Conservation (phyloP, 805 yeast genomes). For the Vanderwaltozyma yarrowii region DNA sequence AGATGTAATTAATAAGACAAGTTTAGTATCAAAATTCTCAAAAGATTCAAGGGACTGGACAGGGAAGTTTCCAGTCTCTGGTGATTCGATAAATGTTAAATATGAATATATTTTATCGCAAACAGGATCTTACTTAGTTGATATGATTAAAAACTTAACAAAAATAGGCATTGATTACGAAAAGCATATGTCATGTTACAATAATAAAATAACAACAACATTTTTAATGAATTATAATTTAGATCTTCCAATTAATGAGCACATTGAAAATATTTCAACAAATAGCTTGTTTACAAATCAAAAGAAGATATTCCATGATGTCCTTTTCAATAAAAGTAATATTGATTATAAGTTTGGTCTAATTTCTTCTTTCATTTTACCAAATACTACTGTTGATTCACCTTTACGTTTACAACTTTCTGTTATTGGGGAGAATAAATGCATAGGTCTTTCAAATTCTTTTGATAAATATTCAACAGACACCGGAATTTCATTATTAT, state of each 20-base stretch:
- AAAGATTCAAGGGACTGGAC: constrained; percentile 36
- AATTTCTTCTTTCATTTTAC: constrained; percentile 44
- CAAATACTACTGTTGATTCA: constrained; percentile 33
- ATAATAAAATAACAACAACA: constrained; percentile 33
- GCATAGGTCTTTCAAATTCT: constrained; percentile 10
- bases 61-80: constrained; percentile 37
- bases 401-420: constrained; percentile 58
- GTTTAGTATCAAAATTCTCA: constrained; percentile 30
- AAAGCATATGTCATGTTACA: constrained; percentile 32
- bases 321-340: neutral
- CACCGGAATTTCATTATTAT: constrained; percentile 43
- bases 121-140: constrained; percentile 1
- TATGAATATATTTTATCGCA: constrained; percentile 38
- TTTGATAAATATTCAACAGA: constrained; percentile 30
- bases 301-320: neutral
- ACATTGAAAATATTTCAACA: neutral
- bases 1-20: neutral
- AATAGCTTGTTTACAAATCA: neutral
- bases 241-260: neutral
- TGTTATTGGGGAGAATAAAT: constrained; percentile 44
- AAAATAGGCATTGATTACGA: constrained; percentile 21
- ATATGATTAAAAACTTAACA: constrained; percentile 25
- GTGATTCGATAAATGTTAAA: constrained; percentile 32
- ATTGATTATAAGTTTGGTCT: constrained; percentile 37
- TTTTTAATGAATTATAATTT: neutral